Percentiles rank a stretch among this genome's conserved stretches.
Evolutionary conservation across 1,139 yeast species (phyloP).

Genomic region (Candida sp.): DNA sequence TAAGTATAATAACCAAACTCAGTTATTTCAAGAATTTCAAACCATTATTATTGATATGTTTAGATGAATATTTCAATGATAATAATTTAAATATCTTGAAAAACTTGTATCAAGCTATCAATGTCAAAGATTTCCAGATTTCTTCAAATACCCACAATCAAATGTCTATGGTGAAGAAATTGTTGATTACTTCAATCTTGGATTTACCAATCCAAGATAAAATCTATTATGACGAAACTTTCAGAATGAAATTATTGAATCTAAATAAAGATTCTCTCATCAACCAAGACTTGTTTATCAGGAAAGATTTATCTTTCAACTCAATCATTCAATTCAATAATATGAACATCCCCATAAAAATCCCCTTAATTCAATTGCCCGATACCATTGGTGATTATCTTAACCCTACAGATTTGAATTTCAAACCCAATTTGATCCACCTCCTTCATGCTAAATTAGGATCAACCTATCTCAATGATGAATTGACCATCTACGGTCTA

Average conservation of each 20-base stretch:
- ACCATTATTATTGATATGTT: slow-evolving; percentile 53
- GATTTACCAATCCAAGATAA: slow-evolving; percentile 47
- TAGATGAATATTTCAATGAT: slow-evolving; percentile 42
- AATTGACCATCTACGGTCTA: slow-evolving; percentile 51
- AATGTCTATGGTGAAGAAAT: slow-evolving; percentile 31
- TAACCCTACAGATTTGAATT: slow-evolving; percentile 44
- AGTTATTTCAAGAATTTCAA: slow-evolving; percentile 55
- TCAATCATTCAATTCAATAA: slow-evolving; percentile 32
- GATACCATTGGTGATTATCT: slow-evolving; percentile 45
- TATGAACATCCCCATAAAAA: slow-evolving; percentile 43
- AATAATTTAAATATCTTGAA: slow-evolving; percentile 20
- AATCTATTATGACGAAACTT: slow-evolving; percentile 37
- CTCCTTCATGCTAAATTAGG: slow-evolving; percentile 33
- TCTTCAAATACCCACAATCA: slow-evolving; percentile 15
- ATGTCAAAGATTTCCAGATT: slow-evolving; percentile 29
- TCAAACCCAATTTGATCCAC: slow-evolving; percentile 38
- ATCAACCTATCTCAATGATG: slow-evolving; percentile 27
- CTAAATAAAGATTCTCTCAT: slow-evolving; percentile 15
- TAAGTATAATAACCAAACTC: slow-evolving; percentile 51
- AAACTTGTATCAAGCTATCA: slow-evolving; percentile 30
- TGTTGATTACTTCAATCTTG: slow-evolving; percentile 42
- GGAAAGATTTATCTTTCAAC: slow-evolving; percentile 45
- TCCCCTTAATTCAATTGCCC: slow-evolving; percentile 41
- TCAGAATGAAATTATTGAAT: slow-evolving; percentile 36
- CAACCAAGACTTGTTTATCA: slow-evolving; percentile 33